Base-by-base conservation (phyloP, 2,329 filamentous ascomycete genomes). In the Trichoderma afroharzianum region DNA sequence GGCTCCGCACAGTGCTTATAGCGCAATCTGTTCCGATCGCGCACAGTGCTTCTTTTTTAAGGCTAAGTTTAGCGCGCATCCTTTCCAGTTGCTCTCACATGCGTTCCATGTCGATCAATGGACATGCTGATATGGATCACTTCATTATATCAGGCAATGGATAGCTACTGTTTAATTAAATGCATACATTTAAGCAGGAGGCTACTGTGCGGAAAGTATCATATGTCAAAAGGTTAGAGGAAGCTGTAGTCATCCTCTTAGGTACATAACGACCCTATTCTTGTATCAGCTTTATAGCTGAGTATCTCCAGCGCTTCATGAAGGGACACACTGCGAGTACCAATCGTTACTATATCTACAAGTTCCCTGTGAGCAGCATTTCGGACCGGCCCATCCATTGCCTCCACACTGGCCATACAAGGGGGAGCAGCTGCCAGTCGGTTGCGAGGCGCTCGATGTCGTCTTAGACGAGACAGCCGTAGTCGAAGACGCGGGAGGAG, bases 351-450 rank as follows among this genome's bases (percentile, higher is more conserved):
- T 21, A 18, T 32, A 47, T 26, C 12, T 59, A 9, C 64, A 68
- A 15, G 26, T 68, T 32, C 64, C 64, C 11, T 36, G 50, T 47
- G 64, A 26, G 8, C 64, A 68, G 36, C 64, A 68, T 12, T 36
- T 68, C 26, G 64, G 8, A 9, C 64, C 64, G 6, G 12, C 18
- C 53, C 53, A 68, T 12, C 26, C 26, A n/a, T 18, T 32, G 28
- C 64, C 64, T 36, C 64, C 64, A 8, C 64, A 68, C 24, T 68
- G 64, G 14, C 64, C 64, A 33, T 47, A 68, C 7, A 68, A n/a
- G 14, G 21, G 9, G 11, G 64, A 47, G 11, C 64, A 68, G 26
- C 21, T 68, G 12, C 64, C 64, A 18, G 33, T 47, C n/a, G 64
- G 64, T n/a, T 36, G 36, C 14, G 28, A 39, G 36, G 53, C 32